Conservation (phyloP, 2,329 filamentous ascomycete genomes). For the Lojkania enalia region DNA sequence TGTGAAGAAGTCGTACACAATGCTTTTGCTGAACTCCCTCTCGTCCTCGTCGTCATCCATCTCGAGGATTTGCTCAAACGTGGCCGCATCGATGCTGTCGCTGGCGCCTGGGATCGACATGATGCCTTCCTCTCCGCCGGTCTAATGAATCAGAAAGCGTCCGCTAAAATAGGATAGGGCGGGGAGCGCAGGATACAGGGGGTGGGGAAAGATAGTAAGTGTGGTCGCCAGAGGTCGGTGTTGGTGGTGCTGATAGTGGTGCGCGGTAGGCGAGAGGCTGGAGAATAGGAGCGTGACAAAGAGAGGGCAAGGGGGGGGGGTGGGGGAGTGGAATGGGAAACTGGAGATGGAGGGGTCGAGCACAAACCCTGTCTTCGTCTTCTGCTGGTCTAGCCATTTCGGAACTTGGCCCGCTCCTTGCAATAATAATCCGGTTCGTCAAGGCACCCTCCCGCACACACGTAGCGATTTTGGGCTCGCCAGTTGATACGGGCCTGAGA, state of each 20-base stretch:
- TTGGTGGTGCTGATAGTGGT: not conserved
- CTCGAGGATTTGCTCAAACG: constrained; percentile 94
- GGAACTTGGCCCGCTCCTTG: constrained; percentile 14
- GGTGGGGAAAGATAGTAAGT: too few species aligned
- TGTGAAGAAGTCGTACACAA: constrained; percentile 90
- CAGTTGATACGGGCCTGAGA: not conserved
- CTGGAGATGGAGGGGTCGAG: constrained; percentile 10
- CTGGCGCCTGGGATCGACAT: constrained; percentile 63
- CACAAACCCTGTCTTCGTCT: constrained; percentile 43
- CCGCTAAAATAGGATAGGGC: constrained; percentile 8
- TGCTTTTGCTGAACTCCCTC: constrained; percentile 82
- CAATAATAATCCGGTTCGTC: constrained; percentile 22
- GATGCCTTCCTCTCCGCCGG: constrained; percentile 32
- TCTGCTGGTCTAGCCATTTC: constrained; percentile 36
- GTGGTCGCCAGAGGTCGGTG: not conserved
- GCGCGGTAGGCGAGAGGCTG: not conserved
- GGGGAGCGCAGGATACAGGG: not conserved
- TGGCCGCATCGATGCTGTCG: constrained; percentile 75
- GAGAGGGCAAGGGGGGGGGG: constrained; percentile 4
- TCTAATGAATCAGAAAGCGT: constrained; percentile 20
- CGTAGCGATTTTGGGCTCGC: too few species aligned
- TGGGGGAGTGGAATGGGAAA: constrained; percentile 1
- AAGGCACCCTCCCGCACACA: constrained; percentile 12
- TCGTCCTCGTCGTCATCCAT: constrained; percentile 93
- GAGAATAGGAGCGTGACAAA: not conserved